These are phyloP conservation scores for Irpex lacteus DNA, from an alignment of 1,284 basidiomycete genomes.

Conservation along the genomic window DNA sequence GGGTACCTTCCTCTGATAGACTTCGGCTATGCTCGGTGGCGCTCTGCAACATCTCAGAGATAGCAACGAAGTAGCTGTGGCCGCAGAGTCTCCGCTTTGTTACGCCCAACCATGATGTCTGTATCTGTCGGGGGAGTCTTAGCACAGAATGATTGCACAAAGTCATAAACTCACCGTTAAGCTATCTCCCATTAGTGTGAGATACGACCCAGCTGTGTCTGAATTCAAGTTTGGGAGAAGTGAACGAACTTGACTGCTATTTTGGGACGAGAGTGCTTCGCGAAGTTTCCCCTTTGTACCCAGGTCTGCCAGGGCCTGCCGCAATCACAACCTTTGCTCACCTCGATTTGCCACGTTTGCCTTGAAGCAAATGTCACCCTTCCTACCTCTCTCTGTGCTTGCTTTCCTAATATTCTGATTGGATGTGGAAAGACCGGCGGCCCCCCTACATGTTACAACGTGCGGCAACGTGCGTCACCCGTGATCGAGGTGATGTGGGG, in stretches of 20 bases:
- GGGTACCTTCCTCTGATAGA: neutral
- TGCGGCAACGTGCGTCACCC: conserved; percentile 1
- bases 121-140: no score
- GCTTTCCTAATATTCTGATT: neutral
- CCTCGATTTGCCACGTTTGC: neutral
- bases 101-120: no score
- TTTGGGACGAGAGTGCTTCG: neutral
- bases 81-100: neutral
- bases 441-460: neutral
- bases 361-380: neutral
- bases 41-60: neutral
- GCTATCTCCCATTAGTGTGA: no score
- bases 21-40: neutral
- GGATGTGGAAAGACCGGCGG: neutral
- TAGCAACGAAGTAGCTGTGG: neutral
- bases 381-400: neutral
- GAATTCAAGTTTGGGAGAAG: no score
- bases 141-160: no score
- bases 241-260: neutral
- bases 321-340: neutral
- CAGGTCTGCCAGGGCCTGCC: no score
- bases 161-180: no score
- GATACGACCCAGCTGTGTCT: no score
- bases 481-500: neutral
- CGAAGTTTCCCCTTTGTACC: no score